These are phyloP conservation scores for Pythium rhizo-oryzae DNA, from an alignment of 352 stramenopile species.

Conservation along the genomic window DNA sequence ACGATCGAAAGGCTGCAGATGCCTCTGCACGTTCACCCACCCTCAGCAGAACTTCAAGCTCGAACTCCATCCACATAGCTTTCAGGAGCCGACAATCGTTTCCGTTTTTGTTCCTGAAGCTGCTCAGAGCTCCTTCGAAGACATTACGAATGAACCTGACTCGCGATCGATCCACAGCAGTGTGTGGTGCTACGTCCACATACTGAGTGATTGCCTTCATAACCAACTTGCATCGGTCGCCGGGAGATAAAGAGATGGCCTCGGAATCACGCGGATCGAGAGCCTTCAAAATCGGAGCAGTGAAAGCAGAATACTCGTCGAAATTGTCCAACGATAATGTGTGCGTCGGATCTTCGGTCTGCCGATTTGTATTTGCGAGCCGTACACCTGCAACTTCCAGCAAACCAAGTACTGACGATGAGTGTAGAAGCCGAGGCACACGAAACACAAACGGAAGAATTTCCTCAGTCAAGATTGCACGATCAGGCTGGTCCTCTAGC, in stretches of 20 bases:
- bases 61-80: conserved; percentile 39
- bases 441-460: conserved; percentile 78
- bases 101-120: conserved; percentile 13
- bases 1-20: conserved; percentile 7
- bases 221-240: conserved; percentile 12
- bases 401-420: conserved; percentile 40
- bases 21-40: not conserved
- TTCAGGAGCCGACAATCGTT: conserved; percentile 39
- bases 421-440: conserved; percentile 39
- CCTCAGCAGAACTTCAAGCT: conserved; percentile 13
- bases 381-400: conserved; percentile 54
- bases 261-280: conserved; percentile 33
- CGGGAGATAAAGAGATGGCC: conserved; percentile 7
- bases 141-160: conserved; percentile 29
- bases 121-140: conserved; percentile 7
- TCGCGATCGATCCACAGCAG: conserved; percentile 15
- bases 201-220: conserved; percentile 2
- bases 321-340: conserved; percentile 44
- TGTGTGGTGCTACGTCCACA: not conserved
- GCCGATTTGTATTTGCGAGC: conserved; percentile 2
- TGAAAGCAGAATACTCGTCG: conserved; percentile 35
- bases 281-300: conserved; percentile 38
- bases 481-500: conserved; percentile 67
- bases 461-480: conserved; percentile 70
- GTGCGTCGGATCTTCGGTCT: conserved; percentile 1